These are phyloP conservation scores for Calonectria crousiana DNA, from an alignment of 2,329 filamentous ascomycete genomes.

Conservation along the genomic window DNA sequence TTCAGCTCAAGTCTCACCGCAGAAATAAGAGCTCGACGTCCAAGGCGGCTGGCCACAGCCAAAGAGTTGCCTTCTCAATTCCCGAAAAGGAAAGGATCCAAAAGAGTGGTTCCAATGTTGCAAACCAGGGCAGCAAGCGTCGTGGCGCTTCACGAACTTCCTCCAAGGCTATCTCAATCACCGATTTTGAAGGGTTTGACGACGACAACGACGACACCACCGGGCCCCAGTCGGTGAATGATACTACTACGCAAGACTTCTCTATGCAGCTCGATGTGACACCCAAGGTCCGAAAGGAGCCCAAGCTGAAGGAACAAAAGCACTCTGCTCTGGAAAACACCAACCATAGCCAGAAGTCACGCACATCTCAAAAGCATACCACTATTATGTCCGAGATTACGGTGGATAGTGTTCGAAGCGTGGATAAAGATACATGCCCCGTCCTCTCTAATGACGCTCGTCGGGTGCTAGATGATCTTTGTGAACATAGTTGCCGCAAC, in stretches of 20 bases:
- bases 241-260: slow-evolving; percentile 49
- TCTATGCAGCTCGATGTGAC: slow-evolving; percentile 49
- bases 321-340: slow-evolving; percentile 37
- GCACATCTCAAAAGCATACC: slow-evolving; percentile 41
- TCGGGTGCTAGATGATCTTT: slow-evolving; percentile 65
- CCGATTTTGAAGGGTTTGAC: slow-evolving; percentile 43
- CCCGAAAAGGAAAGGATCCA: slow-evolving; percentile 52
- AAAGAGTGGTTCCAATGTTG: slow-evolving; percentile 48
- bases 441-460: slow-evolving; percentile 65
- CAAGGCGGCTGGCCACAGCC: slow-evolving; percentile 42
- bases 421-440: slow-evolving; percentile 52
- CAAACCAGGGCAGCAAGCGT: slow-evolving; percentile 59
- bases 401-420: slow-evolving; percentile 38
- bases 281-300: slow-evolving; percentile 39
- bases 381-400: slow-evolving; percentile 39
- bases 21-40: slow-evolving; percentile 41
- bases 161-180: slow-evolving; percentile 37
- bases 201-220: slow-evolving; percentile 54
- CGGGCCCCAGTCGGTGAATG: slow-evolving; percentile 49
- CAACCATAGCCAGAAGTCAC: slow-evolving; percentile 42
- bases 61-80: slow-evolving; percentile 58
- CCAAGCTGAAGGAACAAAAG: slow-evolving; percentile 32
- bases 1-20: slow-evolving; percentile 44
- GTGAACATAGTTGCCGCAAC: slow-evolving; percentile 67
- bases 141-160: slow-evolving; percentile 42